These are phyloP conservation scores for Mentha longifolia DNA, from an alignment of 257 asterid species.

Conservation along the genomic window DNA sequence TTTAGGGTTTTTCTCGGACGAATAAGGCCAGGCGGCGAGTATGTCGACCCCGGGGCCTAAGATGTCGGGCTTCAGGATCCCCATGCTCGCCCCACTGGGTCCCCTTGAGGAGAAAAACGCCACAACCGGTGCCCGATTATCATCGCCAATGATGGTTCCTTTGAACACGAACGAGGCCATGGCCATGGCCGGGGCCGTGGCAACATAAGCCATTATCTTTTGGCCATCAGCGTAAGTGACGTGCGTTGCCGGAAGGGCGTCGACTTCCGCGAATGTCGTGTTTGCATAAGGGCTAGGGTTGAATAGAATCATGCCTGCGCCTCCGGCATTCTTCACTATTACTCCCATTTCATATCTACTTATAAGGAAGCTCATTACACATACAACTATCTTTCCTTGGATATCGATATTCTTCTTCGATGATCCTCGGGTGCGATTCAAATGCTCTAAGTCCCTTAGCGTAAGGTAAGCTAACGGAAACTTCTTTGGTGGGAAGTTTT, in stretches of 20 bases:
- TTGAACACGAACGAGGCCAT: slow-evolving; percentile 32
- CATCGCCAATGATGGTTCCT: slow-evolving; percentile 7
- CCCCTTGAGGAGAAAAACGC: slow-evolving; percentile 45
- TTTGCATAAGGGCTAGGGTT: slow-evolving; percentile 20
- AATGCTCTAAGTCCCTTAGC: no score
- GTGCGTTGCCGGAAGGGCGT: slow-evolving; percentile 39
- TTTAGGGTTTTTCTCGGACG: neutral
- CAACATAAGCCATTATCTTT: slow-evolving; percentile 28
- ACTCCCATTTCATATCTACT: slow-evolving; percentile 23
- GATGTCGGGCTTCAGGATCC: slow-evolving; percentile 48
- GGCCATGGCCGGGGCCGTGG: no score
- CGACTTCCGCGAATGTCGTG: slow-evolving; percentile 31
- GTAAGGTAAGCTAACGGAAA: neutral
- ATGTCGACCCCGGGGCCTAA: slow-evolving; percentile 47
- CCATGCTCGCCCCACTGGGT: slow-evolving; percentile 32
- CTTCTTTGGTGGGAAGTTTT: slow-evolving; percentile 13
- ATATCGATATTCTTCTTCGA: neutral
- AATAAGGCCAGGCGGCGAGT: slow-evolving; percentile 44
- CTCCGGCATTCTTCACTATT: slow-evolving; percentile 40
- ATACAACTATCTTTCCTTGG: slow-evolving; percentile 40
- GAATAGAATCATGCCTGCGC: slow-evolving; percentile 37
- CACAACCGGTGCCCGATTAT: slow-evolving; percentile 32
- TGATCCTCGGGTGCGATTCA: no score
- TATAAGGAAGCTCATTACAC: slow-evolving; percentile 22
- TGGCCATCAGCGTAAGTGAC: slow-evolving; percentile 21